Evolutionary conservation across 345 rosid species (phyloP).

Genomic region (Syzygium aromaticum): DNA sequence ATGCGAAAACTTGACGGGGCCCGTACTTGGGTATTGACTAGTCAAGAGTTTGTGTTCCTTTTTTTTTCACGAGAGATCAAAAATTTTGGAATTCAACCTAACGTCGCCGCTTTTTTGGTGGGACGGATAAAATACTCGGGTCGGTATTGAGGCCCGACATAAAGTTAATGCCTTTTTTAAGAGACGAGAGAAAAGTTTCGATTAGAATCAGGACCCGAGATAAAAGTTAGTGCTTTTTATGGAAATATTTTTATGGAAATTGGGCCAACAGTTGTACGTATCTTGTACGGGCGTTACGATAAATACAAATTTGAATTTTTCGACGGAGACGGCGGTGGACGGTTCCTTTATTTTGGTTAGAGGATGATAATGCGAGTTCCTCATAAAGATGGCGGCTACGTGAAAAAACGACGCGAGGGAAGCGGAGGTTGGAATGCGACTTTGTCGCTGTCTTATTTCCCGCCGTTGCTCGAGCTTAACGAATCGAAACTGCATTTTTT

Average conservation of each 20-base stretch:
- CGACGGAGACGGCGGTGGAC: accelerated
- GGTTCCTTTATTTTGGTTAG: not conserved
- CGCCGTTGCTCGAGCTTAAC: not conserved
- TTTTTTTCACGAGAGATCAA: not conserved
- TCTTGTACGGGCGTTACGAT: accelerated
- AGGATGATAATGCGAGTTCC: not conserved
- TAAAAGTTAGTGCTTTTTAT: accelerated
- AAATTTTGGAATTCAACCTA: too few species aligned
- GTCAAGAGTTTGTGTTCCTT: not conserved
- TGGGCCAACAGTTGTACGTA: accelerated
- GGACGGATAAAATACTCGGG: too few species aligned
- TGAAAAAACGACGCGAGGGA: too few species aligned
- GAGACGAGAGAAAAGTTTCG: accelerated
- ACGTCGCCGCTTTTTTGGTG: too few species aligned
- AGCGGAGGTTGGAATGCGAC: too few species aligned
- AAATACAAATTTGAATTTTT: not conserved
- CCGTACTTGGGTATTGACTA: accelerated
- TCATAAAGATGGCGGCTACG: not conserved
- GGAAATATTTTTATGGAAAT: too few species aligned
- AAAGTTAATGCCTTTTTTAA: not conserved
- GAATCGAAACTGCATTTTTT: not conserved
- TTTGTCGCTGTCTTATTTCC: not conserved
- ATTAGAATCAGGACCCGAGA: accelerated
- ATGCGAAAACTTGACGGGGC: accelerated
- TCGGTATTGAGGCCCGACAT: accelerated